A percentile compares a stretch with the other conserved stretches of the same genome.
Evolutionary conservation across 2,329 filamentous ascomycete genomes (phyloP).

Genomic region (Zymoseptoria brevis): DNA sequence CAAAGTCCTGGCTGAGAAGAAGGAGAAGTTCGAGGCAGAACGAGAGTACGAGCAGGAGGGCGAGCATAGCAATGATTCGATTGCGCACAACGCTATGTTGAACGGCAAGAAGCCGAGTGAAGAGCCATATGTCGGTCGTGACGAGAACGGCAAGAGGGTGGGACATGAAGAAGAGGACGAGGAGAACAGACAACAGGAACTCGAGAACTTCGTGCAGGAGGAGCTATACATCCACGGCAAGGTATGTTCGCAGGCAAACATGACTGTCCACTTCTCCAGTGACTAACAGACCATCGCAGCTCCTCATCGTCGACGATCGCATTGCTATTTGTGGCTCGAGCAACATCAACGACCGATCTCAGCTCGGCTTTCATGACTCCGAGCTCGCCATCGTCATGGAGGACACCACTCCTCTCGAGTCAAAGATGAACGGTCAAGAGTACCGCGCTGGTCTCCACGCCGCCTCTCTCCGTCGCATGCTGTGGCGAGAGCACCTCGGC

Average conservation of each 20-base stretch:
- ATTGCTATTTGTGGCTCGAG: slow-evolving; percentile 60
- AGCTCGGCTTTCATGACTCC: slow-evolving; percentile 81
- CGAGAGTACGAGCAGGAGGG: slow-evolving; percentile 25
- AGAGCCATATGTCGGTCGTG: slow-evolving; percentile 64
- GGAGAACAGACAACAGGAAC: slow-evolving; percentile 61
- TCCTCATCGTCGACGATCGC: slow-evolving; percentile 76
- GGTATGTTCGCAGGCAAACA: slow-evolving; percentile 35
- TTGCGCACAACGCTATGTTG: slow-evolving; percentile 77
- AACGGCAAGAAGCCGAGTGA: slow-evolving; percentile 55
- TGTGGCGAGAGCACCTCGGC: slow-evolving; percentile 88
- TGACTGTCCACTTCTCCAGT: not conserved
- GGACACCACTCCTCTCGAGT: slow-evolving; percentile 63
- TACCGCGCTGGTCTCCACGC: slow-evolving; percentile 77
- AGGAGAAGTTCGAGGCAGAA: slow-evolving; percentile 17
- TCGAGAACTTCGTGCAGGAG: slow-evolving; percentile 86
- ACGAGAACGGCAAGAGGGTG: slow-evolving; percentile 11
- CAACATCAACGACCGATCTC: slow-evolving; percentile 86
- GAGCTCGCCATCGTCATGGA: slow-evolving; percentile 87
- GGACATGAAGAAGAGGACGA: slow-evolving; percentile 20
- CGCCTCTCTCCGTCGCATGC: slow-evolving; percentile 66
- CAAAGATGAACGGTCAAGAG: slow-evolving; percentile 68
- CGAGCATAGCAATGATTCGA: slow-evolving; percentile 39
- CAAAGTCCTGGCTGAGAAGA: slow-evolving; percentile 13
- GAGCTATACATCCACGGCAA: slow-evolving; percentile 95
- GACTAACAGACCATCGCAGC: slow-evolving; percentile 19